These are phyloP conservation scores for Populus hybrid DNA, from an alignment of 441 rosid species.

Conservation along the genomic window DNA sequence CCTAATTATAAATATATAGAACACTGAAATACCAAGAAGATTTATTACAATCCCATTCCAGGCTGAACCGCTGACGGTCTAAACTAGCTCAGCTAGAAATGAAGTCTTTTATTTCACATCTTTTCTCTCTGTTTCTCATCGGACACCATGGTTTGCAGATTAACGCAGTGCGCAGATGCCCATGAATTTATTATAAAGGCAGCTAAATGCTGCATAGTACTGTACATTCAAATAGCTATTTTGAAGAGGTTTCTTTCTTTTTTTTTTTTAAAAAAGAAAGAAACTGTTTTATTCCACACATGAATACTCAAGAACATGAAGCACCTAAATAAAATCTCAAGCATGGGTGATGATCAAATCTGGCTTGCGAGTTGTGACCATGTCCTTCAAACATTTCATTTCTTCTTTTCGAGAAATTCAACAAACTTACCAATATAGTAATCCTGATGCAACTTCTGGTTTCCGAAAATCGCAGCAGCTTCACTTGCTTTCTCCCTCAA, in stretches of 20 bases:
- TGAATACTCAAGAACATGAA: not conserved
- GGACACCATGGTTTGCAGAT: too few relatives aligned
- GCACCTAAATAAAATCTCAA: not conserved
- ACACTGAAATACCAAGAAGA: too few relatives aligned
- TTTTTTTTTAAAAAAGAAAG: too few relatives aligned
- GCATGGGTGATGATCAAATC: not conserved
- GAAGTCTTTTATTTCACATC: too few relatives aligned
- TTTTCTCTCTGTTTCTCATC: too few relatives aligned
- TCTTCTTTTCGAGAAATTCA: constrained; percentile 7
- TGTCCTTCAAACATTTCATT: not conserved
- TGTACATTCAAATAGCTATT: not conserved
- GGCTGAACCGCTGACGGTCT: too few relatives aligned
- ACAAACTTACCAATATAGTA: constrained; percentile 3
- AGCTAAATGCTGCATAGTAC: not conserved
- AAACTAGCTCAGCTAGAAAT: too few relatives aligned
- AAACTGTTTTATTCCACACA: not conserved
- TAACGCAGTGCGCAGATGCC: too few relatives aligned
- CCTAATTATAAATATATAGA: too few relatives aligned
- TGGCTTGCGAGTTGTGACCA: not conserved
- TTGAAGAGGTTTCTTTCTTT: not conserved
- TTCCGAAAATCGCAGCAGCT: constrained; percentile 6
- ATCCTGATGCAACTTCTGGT: constrained; percentile 3
- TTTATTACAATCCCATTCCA: too few relatives aligned
- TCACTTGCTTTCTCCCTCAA: constrained; percentile 9
- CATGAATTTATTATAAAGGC: not conserved